Base-by-base conservation (phyloP, 2,329 filamentous ascomycete species). In the Colletotrichum sp. region DNA sequence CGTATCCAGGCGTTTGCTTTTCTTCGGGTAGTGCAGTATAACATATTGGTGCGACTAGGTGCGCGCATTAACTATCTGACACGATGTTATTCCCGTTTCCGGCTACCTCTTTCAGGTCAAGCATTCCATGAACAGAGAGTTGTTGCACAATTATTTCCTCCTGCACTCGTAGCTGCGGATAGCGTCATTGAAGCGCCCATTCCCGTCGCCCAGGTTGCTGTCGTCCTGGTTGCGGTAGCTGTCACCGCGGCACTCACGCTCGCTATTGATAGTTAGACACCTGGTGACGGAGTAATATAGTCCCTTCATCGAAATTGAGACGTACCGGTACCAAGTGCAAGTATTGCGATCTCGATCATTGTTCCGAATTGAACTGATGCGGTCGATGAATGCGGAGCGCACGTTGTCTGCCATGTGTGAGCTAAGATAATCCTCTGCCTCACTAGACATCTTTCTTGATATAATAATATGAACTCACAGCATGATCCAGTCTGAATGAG, bases 181-280 rank as follows among this genome's bases (percentile, higher is more conserved):
- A 32, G 60, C 48, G 38, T 72, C 69, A 26, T 72, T 72, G 58
- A 72, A 72, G 15, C 60, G 63, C 9, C 69, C 69, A 21, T 72
- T 67, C 3, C 69, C 69, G 4, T 72, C 69, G 8, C 30, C 60
- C 10, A 72, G 52, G 12, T 72, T 30, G n/a, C 38, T 58, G 21
- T 72, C 69, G 10, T 72, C 69, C 26, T 72, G 69, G 26, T 72
- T 72, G 43, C 63, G 60, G n/a, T 72, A 66, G 3, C 15, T 8
- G 9, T 70, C 67, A 8, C 69, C 63, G 28, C 60, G 61, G 30
- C 69, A 64, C 13, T 55, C 63, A 8, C 38, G 48, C n/a, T 67
- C 61, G 6, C 69, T 67, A 16, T 0, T 48, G 43, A 21, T 3
- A 21, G 43, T 48, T 5, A 61, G 2, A 7, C 6, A 26, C 32